phyloP scores from a whole-genome alignment of 1,284 basidiomycete genomes.

The Coniferiporia sulphurascens region DNA sequence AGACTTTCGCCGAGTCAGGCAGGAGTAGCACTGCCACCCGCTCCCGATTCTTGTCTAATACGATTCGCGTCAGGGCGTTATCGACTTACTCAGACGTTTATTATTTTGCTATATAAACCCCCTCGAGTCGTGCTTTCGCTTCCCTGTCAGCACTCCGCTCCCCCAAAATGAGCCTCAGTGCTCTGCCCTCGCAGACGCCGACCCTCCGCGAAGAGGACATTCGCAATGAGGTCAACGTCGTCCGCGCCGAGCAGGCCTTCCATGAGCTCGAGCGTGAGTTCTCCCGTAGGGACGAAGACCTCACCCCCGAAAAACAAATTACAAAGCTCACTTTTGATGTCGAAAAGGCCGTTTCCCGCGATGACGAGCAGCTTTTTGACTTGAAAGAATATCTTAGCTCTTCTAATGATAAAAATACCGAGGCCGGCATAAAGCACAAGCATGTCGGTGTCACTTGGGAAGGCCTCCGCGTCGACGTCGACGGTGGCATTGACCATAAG shows the following conservation, averaged over 20 bases:
- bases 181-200: conserved; percentile 17
- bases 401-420: conserved; percentile 60
- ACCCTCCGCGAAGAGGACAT: conserved; percentile 13
- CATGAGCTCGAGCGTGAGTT: conserved; percentile 43
- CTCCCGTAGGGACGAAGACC: conserved; percentile 25
- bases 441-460: conserved; percentile 81
- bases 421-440: conserved; percentile 78
- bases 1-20: too few relatives aligned
- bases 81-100: neutral
- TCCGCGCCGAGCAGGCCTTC: conserved; percentile 47
- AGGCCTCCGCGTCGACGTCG: conserved; percentile 65
- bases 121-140: neutral
- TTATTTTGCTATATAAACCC: neutral
- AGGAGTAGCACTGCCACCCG: too few relatives aligned
- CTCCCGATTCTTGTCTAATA: too few relatives aligned
- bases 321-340: conserved; percentile 32
- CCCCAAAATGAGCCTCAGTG: conserved; percentile 6
- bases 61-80: neutral
- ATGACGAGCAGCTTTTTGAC: conserved; percentile 49
- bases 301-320: conserved; percentile 19
- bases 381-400: conserved; percentile 73
- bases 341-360: conserved; percentile 8
- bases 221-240: conserved; percentile 12
- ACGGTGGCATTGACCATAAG: conserved; percentile 59
- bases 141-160: neutral